These are phyloP conservation scores for Adenanthera pavonina DNA, from an alignment of 306 rosid species.

Conservation along the genomic window DNA sequence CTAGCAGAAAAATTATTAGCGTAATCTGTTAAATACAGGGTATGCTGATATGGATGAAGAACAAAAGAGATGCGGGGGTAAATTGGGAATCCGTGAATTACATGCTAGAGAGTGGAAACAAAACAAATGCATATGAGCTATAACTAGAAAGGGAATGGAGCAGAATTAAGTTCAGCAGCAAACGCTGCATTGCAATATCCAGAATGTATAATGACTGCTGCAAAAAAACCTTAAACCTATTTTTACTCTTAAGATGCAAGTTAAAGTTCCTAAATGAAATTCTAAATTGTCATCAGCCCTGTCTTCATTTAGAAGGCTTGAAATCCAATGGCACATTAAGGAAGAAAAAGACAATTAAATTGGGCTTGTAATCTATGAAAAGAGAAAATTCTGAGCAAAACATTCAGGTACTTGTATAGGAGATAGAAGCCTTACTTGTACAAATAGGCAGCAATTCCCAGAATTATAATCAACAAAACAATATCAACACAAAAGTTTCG, in stretches of 20 bases:
- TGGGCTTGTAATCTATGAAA: background rate
- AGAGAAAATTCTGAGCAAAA: background rate
- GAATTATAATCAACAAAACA: constrained; percentile 81
- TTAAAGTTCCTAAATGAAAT: background rate
- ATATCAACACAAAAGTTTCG: constrained; percentile 97
- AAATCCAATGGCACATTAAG: background rate
- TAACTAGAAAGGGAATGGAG: constrained; percentile 21
- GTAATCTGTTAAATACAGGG: background rate
- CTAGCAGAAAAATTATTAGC: background rate
- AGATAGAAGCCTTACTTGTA: constrained; percentile 83
- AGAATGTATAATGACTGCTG: background rate
- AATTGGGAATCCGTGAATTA: background rate
- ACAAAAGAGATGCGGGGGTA: background rate
- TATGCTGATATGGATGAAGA: background rate
- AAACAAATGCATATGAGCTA: constrained; percentile 12
- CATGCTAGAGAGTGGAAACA: background rate
- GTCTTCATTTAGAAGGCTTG: background rate
- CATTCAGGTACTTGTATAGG: constrained; percentile 15
- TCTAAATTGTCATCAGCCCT: background rate
- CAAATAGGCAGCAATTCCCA: constrained; percentile 97
- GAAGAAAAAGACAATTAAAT: background rate
- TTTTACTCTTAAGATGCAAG: constrained; percentile 9
- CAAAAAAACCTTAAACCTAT: constrained; percentile 8
- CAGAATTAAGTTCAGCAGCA: background rate
- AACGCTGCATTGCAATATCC: constrained; percentile 10